Evolutionary conservation across 108 stramenopile species (phyloP).

Genomic region (Aurantiochytrium sp.): DNA sequence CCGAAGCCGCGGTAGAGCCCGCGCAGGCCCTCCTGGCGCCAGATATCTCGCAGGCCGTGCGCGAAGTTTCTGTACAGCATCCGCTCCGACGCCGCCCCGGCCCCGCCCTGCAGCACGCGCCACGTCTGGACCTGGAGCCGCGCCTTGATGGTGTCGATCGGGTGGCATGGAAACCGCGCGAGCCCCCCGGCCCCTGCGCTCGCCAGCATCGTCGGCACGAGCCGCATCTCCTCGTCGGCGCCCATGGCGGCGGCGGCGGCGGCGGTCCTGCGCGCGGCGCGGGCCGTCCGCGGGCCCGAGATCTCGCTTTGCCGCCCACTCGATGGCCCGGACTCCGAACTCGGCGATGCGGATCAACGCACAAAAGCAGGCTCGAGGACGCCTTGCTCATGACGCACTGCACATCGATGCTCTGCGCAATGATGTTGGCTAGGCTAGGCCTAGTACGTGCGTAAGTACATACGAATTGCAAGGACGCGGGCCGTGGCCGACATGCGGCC

Average conservation of each 20-base stretch:
- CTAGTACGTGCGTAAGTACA: too few species aligned
- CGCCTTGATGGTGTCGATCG: constrained; percentile 62
- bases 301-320: too few species aligned
- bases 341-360: too few species aligned
- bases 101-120: constrained; percentile 27
- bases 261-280: too few species aligned
- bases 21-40: constrained; percentile 71
- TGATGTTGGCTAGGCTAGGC: too few species aligned
- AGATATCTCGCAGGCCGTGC: constrained; percentile 64
- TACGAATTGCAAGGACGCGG: too few species aligned
- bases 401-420: too few species aligned
- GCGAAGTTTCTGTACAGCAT: constrained; percentile 54
- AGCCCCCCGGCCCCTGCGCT: constrained; percentile 39
- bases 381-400: too few species aligned
- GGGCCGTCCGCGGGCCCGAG: too few species aligned
- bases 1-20: constrained; percentile 89
- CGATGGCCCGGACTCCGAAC: too few species aligned
- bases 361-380: too few species aligned
- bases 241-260: neutral
- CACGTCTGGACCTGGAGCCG: constrained; percentile 47
- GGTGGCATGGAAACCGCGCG: constrained; percentile 56
- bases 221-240: neutral
- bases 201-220: constrained; percentile 24
- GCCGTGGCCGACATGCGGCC: too few species aligned
- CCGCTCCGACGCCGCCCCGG: constrained; percentile 4